phyloP scores from a whole-genome alignment of 495 filamentous ascomycete species.

The Ramalina peruviana region DNA sequence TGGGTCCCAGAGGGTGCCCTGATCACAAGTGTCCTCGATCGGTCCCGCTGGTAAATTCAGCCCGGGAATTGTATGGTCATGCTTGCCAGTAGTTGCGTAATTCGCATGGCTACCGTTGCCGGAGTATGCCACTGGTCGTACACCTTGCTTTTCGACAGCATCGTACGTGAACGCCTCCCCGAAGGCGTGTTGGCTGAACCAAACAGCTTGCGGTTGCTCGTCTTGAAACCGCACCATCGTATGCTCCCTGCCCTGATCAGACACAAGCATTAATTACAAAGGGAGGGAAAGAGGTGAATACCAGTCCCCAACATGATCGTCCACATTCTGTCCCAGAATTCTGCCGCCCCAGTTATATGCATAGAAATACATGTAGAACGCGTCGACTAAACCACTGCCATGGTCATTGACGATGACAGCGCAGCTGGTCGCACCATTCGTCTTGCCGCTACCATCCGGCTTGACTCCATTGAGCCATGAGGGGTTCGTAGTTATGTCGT shows the following conservation, averaged over 20 bases:
- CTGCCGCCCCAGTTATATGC: constrained; percentile 41
- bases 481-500: constrained; percentile 36
- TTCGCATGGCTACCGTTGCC: constrained; percentile 45
- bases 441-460: constrained; percentile 35
- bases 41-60: constrained; percentile 45
- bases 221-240: constrained; percentile 54
- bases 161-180: constrained; percentile 50
- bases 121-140: constrained; percentile 38
- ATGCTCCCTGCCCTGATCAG: constrained; percentile 34
- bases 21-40: constrained; percentile 48
- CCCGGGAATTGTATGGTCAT: constrained; percentile 51
- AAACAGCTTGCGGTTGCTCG: constrained; percentile 41
- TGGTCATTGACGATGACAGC: constrained; percentile 44
- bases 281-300: constrained; percentile 9
- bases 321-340: constrained; percentile 37
- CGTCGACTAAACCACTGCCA: constrained; percentile 41
- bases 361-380: constrained; percentile 59
- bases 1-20: constrained; percentile 41
- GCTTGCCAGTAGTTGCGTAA: constrained; percentile 40
- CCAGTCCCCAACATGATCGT: constrained; percentile 42
- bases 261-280: not conserved
- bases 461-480: constrained; percentile 38
- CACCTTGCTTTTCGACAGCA: constrained; percentile 37
- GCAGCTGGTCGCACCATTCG: constrained; percentile 29
- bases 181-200: constrained; percentile 48